Base-by-base conservation (phyloP, 768 basidiomycete species). In the Termitomyces sp. region DNA sequence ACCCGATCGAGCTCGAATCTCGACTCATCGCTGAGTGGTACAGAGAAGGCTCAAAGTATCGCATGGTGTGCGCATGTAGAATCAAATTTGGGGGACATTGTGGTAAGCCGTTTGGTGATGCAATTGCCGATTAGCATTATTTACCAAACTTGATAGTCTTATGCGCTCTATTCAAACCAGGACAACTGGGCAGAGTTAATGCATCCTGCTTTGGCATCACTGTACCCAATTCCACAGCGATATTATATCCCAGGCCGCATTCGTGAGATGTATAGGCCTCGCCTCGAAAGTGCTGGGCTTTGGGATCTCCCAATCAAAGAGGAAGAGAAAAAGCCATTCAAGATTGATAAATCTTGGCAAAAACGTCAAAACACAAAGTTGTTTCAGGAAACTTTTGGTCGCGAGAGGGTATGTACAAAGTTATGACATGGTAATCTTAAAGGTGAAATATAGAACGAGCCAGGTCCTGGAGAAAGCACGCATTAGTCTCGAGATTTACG, bases 181-280 rank as follows among this genome's bases (percentile, higher is more conserved):
- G 77, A 75, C 38, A 94, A 94, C 65, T 93, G 88, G 81, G 72
- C 68, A 60, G 74, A 75, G 10, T 65, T 90, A 59, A 88, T 82
- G 11, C 79, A 80, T 40, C 82, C 81, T 4, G 72, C 79, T 0
- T 73, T 93, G 45, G 83, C 80, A 0, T 79, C 81, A 6, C 71
- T 86, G 65, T 84, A 89, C 57, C 80, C 84, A 14, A 58, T 88
- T 2, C 91, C 90, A 1, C 88, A 89, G 66, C 81, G 85, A 9
- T 93, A 91, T 69, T 94, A 88, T 67, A 83, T 90, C 7, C 87
- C 91, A 0, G 68, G 71, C 5, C 82, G 90, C 17, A 80, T 92
- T 37, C 82, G 89, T 43, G 76, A 81, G 32, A 69, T 78, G 17
- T 83, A 87, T 64, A 79, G 73, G 57, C 76, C 81, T 12, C 82